Base-by-base conservation (phyloP, 441 rosid genomes). In the California macrophylla region DNA sequence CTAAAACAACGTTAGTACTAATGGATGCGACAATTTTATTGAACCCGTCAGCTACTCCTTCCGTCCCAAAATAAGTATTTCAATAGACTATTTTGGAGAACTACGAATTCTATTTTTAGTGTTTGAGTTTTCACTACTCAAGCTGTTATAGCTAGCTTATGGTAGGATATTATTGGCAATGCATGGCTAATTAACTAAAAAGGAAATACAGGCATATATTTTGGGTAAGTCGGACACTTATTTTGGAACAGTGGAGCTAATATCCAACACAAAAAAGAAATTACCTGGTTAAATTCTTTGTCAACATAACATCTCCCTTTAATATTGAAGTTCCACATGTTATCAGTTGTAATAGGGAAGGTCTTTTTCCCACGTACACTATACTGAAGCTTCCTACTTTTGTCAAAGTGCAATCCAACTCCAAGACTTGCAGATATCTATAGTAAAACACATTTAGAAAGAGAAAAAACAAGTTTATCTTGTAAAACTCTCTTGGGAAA, bases 221-320 rank as follows among this genome's bases (percentile, higher is more conserved):
- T 30, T 3, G 5, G 34, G 34, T 30, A 30, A 30, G 34, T 30
- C 3, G 5, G 34, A 30, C 34, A 30, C 34, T 30, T 30, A 28
- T 30, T 30, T 30, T 1, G 6, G 34, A 3, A 30, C 3, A 30
- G 1, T 3, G 34, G 2, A 3, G 34, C 0, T 20, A 1, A 54
- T n/a, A 36, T 63, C 38, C 32, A 64, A 54, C 28, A 15, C 12
- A 56, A 62, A 23, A 32, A 58, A 67, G 72, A 68, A 75, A 54
- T 4, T 71, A 88, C 98, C 90, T 86, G 80, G 76, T 78, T 78
- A 34, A 89, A 85, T 58, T 87, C 92, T 66, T 86, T 78, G 81
- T 92, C 96, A 58, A 84, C 79, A 58, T 85, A 76, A 64, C 85
- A 88, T 64, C 87, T 77, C n/a, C 97, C 97, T 83, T 92, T 92